Conservation (phyloP, 1,284 basidiomycete species). For the Bondarzewia mesenterica region DNA sequence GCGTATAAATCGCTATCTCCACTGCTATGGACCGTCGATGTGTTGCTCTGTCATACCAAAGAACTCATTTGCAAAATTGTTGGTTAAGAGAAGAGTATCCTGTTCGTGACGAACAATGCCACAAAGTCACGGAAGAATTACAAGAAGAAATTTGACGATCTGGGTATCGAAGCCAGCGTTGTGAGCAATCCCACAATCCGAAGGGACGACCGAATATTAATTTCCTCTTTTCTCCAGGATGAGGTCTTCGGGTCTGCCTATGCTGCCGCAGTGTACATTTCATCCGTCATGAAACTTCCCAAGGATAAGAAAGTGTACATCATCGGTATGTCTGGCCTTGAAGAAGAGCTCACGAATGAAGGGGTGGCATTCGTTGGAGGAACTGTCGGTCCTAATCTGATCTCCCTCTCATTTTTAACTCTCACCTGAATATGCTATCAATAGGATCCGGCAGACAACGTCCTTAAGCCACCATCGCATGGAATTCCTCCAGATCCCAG, state of each 20-base stretch:
- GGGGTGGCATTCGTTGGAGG: conserved; percentile 81
- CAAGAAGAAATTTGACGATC: conserved; percentile 85
- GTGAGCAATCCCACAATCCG: conserved; percentile 38
- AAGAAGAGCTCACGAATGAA: conserved; percentile 85
- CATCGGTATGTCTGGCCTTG: conserved; percentile 87
- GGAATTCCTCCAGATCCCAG: conserved; percentile 66
- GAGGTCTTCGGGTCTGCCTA: conserved; percentile 97
- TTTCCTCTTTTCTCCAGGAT: conserved; percentile 40
- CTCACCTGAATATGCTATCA: not conserved
- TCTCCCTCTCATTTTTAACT: not conserved
- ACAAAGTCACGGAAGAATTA: conserved; percentile 85
- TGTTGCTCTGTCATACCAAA: too few species aligned
- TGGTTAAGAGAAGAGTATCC: conserved; percentile 68
- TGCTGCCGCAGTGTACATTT: conserved; percentile 89
- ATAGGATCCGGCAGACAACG: conserved; percentile 79
- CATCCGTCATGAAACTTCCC: conserved; percentile 81
- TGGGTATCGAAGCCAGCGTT: conserved; percentile 80
- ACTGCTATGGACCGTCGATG: not conserved
- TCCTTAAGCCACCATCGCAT: conserved; percentile 65
- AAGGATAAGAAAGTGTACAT: conserved; percentile 94
- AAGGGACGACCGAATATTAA: not conserved
- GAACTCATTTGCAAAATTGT: too few species aligned
- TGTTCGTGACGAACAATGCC: conserved; percentile 99
- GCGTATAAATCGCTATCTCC: conserved; percentile 22
- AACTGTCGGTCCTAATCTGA: conserved; percentile 47